Conservation (phyloP, 169 alveolate genomes). For the Sarcocystis neurona region DNA sequence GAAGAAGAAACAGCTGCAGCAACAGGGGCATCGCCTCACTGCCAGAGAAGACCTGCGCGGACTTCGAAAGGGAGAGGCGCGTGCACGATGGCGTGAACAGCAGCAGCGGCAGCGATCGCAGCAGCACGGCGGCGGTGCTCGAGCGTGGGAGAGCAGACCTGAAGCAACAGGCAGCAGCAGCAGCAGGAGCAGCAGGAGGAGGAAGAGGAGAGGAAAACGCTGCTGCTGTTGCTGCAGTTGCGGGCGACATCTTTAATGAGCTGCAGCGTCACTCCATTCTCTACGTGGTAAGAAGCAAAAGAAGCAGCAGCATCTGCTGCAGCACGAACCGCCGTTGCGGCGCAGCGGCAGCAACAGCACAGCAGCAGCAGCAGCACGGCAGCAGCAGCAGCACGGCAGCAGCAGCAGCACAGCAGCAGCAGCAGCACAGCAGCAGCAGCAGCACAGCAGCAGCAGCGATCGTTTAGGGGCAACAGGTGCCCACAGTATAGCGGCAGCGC, state of each 20-base stretch:
- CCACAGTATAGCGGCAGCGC: background rate
- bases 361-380: slow-evolving; percentile 33
- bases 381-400: slow-evolving; percentile 6
- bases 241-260: too few species aligned
- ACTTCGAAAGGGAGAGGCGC: too few species aligned
- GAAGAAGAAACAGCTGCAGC: background rate
- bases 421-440: slow-evolving; percentile 18
- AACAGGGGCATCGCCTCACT: too few species aligned
- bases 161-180: background rate
- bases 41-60: too few species aligned
- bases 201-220: background rate
- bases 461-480: slow-evolving; percentile 23
- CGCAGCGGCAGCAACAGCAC: background rate
- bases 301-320: slow-evolving; percentile 21
- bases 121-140: too few species aligned
- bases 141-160: slow-evolving; percentile 25
- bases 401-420: background rate
- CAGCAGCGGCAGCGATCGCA: slow-evolving; percentile 40
- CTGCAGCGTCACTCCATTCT: slow-evolving; percentile 33
- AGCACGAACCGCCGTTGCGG: background rate
- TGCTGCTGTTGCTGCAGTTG: background rate
- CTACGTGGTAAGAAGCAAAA: background rate
- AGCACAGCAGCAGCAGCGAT: slow-evolving; percentile 37
- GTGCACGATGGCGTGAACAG: background rate
- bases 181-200: slow-evolving; percentile 18